Conservation (phyloP, 441 rosid genomes). For the Oxalis stricta region DNA sequence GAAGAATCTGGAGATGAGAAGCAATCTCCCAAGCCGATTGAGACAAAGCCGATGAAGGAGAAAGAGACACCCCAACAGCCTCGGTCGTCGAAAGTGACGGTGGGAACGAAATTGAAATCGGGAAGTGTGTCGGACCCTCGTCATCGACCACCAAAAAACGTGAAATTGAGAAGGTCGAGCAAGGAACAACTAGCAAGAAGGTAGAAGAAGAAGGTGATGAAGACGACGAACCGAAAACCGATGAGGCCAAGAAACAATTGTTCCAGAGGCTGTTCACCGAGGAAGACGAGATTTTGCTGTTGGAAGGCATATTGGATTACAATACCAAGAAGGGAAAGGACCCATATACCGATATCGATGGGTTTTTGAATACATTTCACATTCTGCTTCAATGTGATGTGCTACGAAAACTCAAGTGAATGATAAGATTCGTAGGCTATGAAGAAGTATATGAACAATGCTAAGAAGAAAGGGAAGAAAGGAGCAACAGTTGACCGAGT, state of each 20-base stretch:
- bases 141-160: constrained; percentile 12
- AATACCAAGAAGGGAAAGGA: constrained; percentile 15
- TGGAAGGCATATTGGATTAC: constrained; percentile 27
- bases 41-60: constrained; percentile 16
- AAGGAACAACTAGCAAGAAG: no score
- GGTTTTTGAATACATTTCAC: constrained; percentile 21
- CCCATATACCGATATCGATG: constrained; percentile 17
- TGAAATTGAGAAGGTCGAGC: constrained; percentile 6
- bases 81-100: no score
- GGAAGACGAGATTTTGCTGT: constrained; percentile 26
- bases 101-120: no score
- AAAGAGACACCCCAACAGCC: no score
- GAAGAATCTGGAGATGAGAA: no score
- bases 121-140: constrained; percentile 6
- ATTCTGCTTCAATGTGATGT: constrained; percentile 20
- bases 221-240: constrained; percentile 14
- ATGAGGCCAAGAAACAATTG: constrained; percentile 18
- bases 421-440: constrained; percentile 23
- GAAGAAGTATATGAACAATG: constrained; percentile 24
- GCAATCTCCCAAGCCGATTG: constrained; percentile 14
- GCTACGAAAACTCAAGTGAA: constrained; percentile 14
- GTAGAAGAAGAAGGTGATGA: constrained; percentile 15
- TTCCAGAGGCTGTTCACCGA: constrained; percentile 34
- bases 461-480: constrained; percentile 20
- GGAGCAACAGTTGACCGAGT: constrained; percentile 16